phyloP scores from a whole-genome alignment of 495 filamentous ascomycete species.

The Daldinia bambusicola region DNA sequence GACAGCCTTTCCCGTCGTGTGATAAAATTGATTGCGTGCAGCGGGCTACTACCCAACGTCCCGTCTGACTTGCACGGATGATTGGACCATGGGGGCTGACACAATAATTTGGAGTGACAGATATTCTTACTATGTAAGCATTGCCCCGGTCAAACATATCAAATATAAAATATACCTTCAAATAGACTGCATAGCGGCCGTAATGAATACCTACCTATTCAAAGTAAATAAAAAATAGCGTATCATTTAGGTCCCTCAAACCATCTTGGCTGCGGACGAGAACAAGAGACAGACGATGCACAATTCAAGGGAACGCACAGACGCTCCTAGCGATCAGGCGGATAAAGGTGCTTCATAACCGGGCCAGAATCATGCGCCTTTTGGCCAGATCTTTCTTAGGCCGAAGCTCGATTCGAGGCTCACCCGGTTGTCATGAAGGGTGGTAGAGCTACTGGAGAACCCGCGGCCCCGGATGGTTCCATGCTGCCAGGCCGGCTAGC shows the following conservation, averaged over 20 bases:
- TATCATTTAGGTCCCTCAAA: background rate
- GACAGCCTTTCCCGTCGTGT: constrained; percentile 19
- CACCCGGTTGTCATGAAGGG: constrained; percentile 22
- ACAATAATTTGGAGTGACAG: background rate
- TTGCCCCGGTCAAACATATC: background rate
- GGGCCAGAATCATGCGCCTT: constrained; percentile 34
- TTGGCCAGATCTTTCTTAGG: constrained; percentile 12
- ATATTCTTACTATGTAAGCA: background rate
- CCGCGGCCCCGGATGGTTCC: constrained; percentile 1
- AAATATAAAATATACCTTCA: too few relatives aligned
- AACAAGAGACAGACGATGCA: constrained; percentile 21
- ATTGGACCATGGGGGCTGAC: constrained; percentile 18
- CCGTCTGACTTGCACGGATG: constrained; percentile 31
- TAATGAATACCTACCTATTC: too few relatives aligned
- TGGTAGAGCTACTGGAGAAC: constrained; percentile 31
- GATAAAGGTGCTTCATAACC: constrained; percentile 34
- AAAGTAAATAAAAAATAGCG: background rate
- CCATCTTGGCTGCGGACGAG: background rate
- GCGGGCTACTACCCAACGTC: constrained; percentile 36
- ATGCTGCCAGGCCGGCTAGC: background rate
- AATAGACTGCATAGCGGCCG: background rate
- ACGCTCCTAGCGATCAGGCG: constrained; percentile 33
- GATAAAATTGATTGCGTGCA: constrained; percentile 39
- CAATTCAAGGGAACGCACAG: constrained; percentile 24
- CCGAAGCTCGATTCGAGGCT: constrained; percentile 24